A percentile compares a stretch with the other conserved stretches of the same genome.
Conservation (phyloP, 2,329 filamentous ascomycete genomes). For the Nothophoma quercina region DNA sequence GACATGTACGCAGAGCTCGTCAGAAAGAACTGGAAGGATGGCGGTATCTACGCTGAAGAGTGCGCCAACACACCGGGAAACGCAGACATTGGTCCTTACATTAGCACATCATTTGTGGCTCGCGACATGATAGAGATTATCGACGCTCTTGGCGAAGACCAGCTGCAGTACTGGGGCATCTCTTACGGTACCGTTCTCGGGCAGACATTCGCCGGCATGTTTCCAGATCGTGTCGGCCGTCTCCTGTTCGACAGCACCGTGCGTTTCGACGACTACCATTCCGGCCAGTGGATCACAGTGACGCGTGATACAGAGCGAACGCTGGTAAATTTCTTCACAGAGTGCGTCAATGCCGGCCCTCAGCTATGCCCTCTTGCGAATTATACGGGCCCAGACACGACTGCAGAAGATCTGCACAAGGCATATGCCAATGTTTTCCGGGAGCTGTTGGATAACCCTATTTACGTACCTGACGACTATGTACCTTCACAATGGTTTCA, state of each 20-base stretch:
- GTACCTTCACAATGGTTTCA: constrained; percentile 12
- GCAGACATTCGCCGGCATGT: constrained; percentile 56
- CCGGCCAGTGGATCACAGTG: constrained; percentile 20
- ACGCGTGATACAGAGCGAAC: constrained; percentile 21
- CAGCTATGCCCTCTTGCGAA: constrained; percentile 19
- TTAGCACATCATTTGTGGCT: constrained; percentile 23
- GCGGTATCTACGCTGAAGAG: constrained; percentile 10
- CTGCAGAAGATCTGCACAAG: constrained; percentile 15
- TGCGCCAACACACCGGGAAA: constrained; percentile 22
- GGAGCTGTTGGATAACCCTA: constrained; percentile 20
- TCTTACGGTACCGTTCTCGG: constrained; percentile 57
- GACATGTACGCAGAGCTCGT: constrained; percentile 15
- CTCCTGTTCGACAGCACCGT: constrained; percentile 48
- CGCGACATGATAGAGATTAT: constrained; percentile 30
- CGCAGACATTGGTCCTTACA: constrained; percentile 21
- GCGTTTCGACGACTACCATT: constrained; percentile 20
- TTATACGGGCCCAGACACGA: constrained; percentile 21
- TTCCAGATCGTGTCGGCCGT: constrained; percentile 35
- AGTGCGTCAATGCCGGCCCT: constrained; percentile 22
- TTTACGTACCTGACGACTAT: constrained; percentile 20
- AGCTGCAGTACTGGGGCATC: constrained; percentile 45
- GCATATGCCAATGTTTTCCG: constrained; percentile 15
- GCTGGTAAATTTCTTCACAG: constrained; percentile 17
- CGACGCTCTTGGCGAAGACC: constrained; percentile 26
- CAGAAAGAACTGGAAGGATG: constrained; percentile 20